Base-by-base conservation (phyloP, 1,284 basidiomycete genomes). In the Taiwanofungus camphoratus region DNA sequence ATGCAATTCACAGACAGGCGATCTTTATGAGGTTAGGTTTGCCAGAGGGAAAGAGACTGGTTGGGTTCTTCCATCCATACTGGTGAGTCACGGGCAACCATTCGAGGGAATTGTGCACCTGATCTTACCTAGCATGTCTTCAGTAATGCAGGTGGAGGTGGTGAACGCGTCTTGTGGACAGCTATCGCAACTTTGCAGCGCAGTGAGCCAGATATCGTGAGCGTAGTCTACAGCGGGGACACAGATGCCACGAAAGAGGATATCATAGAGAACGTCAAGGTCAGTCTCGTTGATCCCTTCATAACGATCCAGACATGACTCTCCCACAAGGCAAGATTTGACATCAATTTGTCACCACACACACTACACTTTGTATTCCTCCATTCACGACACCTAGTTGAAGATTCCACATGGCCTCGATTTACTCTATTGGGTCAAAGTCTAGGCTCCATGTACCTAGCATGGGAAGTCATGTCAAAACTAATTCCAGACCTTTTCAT, bases 121-220 rank as follows among this genome's bases (percentile, higher is more conserved):
- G 55, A 66, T 67, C 62, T 66, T 62, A 66, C 60, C 47, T 49
- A 68, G 53, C 57, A n/a, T 44, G 44, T 45, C 33, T 41, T 52
- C 15, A 96, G 93, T 62, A 96, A 99, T 71, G 93, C 94, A 18
- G 95, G 95, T 0, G 95, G 95, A 9, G 96, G 96, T 11, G 96
- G 96, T 1, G 95, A 99, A 65, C 79, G 94, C 1, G 95, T 99
- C 0, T 68, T 99, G 0, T 99, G 93, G 92, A 86, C 90, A 1
- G 94, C 93, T 0, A 77, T 99, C 16, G 73, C 83, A 0, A 75
- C 80, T 51, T 71, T 92, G 23, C 94, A 97, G 57, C 71, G 75
- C 11, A 71, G 73, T n/a, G 75, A 91, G 44, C 76, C 78, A 1
- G 68, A 87, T 42, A 62, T 86, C 7, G 63, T 96, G n/a, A 82